Evolutionary conservation across 2,329 filamentous ascomycete species (phyloP).

Genomic region (Fusarium annulatum): DNA sequence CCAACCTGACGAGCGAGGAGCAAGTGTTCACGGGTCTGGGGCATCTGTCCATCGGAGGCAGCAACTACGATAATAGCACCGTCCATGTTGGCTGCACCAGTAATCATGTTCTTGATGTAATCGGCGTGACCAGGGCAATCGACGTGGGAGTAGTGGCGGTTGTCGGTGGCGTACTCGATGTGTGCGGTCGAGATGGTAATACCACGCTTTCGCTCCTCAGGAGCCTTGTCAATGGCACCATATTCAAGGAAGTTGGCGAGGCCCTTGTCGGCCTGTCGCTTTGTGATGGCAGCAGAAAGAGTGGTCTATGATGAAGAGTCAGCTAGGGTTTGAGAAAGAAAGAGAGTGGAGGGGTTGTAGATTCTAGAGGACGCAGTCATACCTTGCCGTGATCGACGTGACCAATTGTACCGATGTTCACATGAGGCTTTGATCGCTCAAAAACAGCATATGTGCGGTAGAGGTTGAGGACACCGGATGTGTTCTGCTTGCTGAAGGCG

Average conservation of each 20-base stretch:
- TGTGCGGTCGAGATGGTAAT: constrained; percentile 99
- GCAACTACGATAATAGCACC: constrained; percentile 99
- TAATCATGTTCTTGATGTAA: constrained; percentile 99
- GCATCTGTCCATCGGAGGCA: constrained; percentile 99
- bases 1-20: constrained; percentile 97
- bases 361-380: constrained; percentile 36
- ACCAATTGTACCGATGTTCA: constrained; percentile 99
- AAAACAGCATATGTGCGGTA: constrained; percentile 76
- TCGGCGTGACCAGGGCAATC: constrained; percentile 99
- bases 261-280: constrained; percentile 95
- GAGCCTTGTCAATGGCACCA: constrained; percentile 97
- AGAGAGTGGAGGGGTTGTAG: background rate
- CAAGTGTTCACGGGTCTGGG: constrained; percentile 98
- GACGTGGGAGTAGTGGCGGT: constrained; percentile 98
- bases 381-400: constrained; percentile 99
- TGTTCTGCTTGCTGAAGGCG: constrained; percentile 71
- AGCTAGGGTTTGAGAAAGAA: constrained; percentile 23
- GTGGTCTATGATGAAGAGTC: constrained; percentile 75
- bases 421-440: constrained; percentile 94
- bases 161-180: constrained; percentile 96
- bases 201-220: constrained; percentile 99
- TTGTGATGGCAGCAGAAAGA: constrained; percentile 97
- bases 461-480: constrained; percentile 72
- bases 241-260: constrained; percentile 96
- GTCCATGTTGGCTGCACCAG: constrained; percentile 99